phyloP scores from a whole-genome alignment of 2,329 filamentous ascomycete genomes.

The Epichloe gansuensis region DNA sequence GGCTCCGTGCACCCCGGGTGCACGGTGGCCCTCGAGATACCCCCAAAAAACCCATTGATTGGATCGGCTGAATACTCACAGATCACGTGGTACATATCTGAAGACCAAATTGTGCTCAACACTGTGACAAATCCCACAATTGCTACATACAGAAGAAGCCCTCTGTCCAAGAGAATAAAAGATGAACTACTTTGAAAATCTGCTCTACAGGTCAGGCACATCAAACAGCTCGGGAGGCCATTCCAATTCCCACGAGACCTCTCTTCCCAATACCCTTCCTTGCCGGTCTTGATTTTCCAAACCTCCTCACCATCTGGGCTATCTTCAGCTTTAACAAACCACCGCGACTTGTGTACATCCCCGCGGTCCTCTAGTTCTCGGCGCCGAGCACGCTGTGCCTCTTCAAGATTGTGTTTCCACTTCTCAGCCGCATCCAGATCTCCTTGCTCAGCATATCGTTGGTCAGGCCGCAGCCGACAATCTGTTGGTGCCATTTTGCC shows the following conservation, averaged over 20 bases:
- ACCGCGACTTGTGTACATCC: constrained; percentile 61
- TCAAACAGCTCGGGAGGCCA: constrained; percentile 40
- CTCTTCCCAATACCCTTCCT: constrained; percentile 90
- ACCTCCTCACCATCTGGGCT: constrained; percentile 50
- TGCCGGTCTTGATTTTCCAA: constrained; percentile 67
- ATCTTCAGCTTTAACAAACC: constrained; percentile 67
- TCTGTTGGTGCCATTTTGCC: constrained; percentile 70
- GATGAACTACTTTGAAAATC: neutral
- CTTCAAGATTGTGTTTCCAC: constrained; percentile 73
- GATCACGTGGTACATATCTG: no score
- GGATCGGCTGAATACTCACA: no score
- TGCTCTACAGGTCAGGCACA: constrained; percentile 14
- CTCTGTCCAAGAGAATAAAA: neutral
- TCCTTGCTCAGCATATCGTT: constrained; percentile 71
- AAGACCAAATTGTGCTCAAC: no score
- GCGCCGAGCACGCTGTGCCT: constrained; percentile 66
- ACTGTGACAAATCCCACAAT: no score
- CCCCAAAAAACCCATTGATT: no score
- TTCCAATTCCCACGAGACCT: constrained; percentile 56
- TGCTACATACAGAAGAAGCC: no score
- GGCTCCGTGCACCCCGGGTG: no score
- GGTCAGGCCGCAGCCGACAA: constrained; percentile 72
- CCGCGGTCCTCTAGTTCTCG: constrained; percentile 64
- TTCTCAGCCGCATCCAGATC: constrained; percentile 73
- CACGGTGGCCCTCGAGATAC: no score